These are phyloP conservation scores for Pseudomassariella vexata DNA, from an alignment of 2,329 filamentous ascomycete genomes.

Conservation along the genomic window DNA sequence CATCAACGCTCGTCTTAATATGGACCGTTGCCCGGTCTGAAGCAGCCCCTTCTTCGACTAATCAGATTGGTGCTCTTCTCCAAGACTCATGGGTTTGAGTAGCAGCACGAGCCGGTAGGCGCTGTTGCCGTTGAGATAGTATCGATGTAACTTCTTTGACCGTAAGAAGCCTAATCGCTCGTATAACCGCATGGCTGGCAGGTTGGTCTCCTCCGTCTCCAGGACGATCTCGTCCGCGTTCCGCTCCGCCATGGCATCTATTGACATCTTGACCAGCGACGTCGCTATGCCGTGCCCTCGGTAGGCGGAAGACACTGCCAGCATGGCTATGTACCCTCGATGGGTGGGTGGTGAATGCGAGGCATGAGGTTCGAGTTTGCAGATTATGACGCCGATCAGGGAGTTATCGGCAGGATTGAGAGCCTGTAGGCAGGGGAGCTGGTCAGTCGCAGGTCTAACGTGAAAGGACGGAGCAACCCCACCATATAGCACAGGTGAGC, in stretches of 20 bases:
- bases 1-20: too few relatives aligned
- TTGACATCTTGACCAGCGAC: slow-evolving; percentile 78
- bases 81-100: slow-evolving; percentile 44
- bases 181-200: slow-evolving; percentile 84
- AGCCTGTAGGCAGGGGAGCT: slow-evolving; percentile 38
- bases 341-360: slow-evolving; percentile 69
- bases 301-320: slow-evolving; percentile 77
- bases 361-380: slow-evolving; percentile 86
- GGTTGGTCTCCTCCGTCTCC: slow-evolving; percentile 92
- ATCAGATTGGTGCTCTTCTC: not conserved
- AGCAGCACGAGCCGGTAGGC: slow-evolving; percentile 85
- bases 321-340: slow-evolving; percentile 96
- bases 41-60: too few relatives aligned
- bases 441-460: not conserved
- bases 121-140: slow-evolving; percentile 94
- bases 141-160: slow-evolving; percentile 88
- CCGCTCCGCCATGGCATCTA: slow-evolving; percentile 80
- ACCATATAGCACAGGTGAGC: slow-evolving; percentile 96
- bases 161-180: slow-evolving; percentile 87
- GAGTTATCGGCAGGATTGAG: slow-evolving; percentile 52
- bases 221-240: slow-evolving; percentile 91
- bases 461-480: slow-evolving; percentile 13
- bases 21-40: too few relatives aligned
- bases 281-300: slow-evolving; percentile 85
- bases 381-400: slow-evolving; percentile 87